Base-by-base conservation (phyloP, 2,329 filamentous ascomycete species). In the Xylaria sp. region DNA sequence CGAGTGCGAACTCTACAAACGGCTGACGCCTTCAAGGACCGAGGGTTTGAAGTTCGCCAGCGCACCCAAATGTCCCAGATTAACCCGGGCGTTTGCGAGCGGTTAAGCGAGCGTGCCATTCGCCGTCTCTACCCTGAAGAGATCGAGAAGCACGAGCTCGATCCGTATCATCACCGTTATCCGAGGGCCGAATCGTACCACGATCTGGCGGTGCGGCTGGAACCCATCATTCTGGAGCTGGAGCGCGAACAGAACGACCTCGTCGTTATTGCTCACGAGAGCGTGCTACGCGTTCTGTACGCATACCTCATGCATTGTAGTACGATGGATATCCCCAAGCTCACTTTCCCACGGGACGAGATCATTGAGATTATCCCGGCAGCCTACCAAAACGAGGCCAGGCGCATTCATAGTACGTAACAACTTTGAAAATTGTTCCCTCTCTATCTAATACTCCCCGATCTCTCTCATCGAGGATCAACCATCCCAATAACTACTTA, bases 311-410 rank as follows among this genome's bases (percentile, higher is more conserved):
- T 99, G 96, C 96, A 97, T 75, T 98, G 96, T 82, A 96, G 95
- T 78, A 94, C 97, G 9, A 92, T 92, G 80, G 94, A 97, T 77
- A 99, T 99, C 71, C 96, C 96, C 3, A 92, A 91, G 74, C 88
- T 99, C 70, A 92, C 93, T 73, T 99, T 99, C 77, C 96, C 96
- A 3, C 92, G 96, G 51, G 92, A 99, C 78, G 94, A 99, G 79
- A 98, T 99, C 78, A 97, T 99, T 74, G 96, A 99, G 85, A 98
- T 99, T 78, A 97, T 98, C 68, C 97, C 96, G 2, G 94, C 95
- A 21, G 95, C 93, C 37, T 99, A 99, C 82, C 96, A 98, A 83
- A 99, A 99, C 78, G 92, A 96, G 80, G 93, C 95, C 23, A 96
- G 93, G 79, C 90, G 94, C 66, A 94, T 99, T 75, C 90, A 92